Conservation (phyloP, 306 rosid species). For the Gastrolobium villosum region DNA sequence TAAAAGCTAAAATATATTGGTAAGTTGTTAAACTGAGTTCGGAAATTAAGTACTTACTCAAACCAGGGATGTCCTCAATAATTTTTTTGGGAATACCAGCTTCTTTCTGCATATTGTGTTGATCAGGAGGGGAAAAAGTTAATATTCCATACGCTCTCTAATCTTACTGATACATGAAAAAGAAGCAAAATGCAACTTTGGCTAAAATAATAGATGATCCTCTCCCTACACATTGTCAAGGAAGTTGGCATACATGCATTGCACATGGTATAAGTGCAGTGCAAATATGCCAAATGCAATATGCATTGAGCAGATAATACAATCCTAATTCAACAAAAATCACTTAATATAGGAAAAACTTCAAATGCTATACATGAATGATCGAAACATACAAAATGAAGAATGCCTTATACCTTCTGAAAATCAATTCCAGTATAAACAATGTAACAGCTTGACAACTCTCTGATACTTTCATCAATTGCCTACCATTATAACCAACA, state of each 20-base stretch:
- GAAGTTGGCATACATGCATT: conserved; percentile 3
- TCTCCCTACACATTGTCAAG: conserved; percentile 33
- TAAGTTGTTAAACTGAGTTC: conserved; percentile 35
- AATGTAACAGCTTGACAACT: conserved; percentile 94
- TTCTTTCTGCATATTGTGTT: conserved; percentile 73
- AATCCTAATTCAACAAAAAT: conserved; percentile 37
- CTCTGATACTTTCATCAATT: conserved; percentile 94
- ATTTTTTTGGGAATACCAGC: conserved; percentile 84
- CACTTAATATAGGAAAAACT: not conserved
- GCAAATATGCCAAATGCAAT: conserved; percentile 36
- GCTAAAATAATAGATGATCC: conserved; percentile 26
- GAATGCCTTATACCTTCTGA: conserved; percentile 72
- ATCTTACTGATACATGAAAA: conserved; percentile 21
- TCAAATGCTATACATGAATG: conserved; percentile 10
- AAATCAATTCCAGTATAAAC: conserved; percentile 85
- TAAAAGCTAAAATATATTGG: conserved; percentile 22
- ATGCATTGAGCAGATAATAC: conserved; percentile 35
- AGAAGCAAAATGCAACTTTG: conserved; percentile 31
- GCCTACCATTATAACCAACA: conserved; percentile 66
- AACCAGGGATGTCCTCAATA: conserved; percentile 87
- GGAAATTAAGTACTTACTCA: conserved; percentile 71
- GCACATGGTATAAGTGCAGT: not conserved
- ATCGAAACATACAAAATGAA: conserved; percentile 2
- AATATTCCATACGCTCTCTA: conserved; percentile 29
- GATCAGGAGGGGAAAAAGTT: conserved; percentile 3